A percentile compares a stretch with the other conserved stretches of the same genome.
Evolutionary conservation across 352 stramenopile species (phyloP).

Genomic region (Globisporangium middletonii): DNA sequence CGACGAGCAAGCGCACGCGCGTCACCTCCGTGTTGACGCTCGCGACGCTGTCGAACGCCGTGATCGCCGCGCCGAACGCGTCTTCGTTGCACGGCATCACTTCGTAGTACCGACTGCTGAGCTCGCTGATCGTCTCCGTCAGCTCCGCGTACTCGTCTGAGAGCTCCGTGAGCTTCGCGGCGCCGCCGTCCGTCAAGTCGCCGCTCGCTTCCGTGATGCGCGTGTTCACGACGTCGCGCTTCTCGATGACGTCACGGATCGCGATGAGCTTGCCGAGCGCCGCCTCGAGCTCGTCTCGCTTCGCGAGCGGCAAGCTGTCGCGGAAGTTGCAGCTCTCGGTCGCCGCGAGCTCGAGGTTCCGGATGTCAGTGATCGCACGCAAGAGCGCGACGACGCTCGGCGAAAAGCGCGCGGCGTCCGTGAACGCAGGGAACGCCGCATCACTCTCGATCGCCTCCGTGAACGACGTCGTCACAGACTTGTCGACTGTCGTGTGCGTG

Average conservation of each 20-base stretch:
- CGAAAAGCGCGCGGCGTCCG: constrained; percentile 18
- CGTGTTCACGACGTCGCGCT: constrained; percentile 41
- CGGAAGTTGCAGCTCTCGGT: constrained; percentile 43
- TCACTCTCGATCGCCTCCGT: constrained; percentile 25
- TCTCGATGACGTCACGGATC: constrained; percentile 45
- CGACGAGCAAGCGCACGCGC: constrained; percentile 48
- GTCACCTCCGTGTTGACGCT: constrained; percentile 69
- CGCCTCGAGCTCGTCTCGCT: constrained; percentile 41
- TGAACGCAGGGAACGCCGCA: constrained; percentile 25
- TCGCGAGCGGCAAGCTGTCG: constrained; percentile 53
- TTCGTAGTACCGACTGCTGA: constrained; percentile 73
- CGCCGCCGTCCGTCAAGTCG: constrained; percentile 38
- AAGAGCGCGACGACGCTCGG: constrained; percentile 45
- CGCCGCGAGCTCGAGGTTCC: constrained; percentile 59
- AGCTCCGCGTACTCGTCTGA: constrained; percentile 41
- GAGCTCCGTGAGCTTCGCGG: constrained; percentile 32
- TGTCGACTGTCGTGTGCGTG: constrained; percentile 47
- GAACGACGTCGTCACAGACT: constrained; percentile 49
- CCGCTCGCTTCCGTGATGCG: constrained; percentile 40
- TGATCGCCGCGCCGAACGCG: constrained; percentile 45
- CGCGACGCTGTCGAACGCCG: constrained; percentile 44
- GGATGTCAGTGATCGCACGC: constrained; percentile 64
- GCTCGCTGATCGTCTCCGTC: constrained; percentile 63
- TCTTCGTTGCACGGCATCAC: constrained; percentile 75
- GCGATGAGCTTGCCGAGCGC: constrained; percentile 40